A percentile compares a stretch with the other conserved stretches of the same genome.
These are phyloP conservation scores for Colletotrichum cordylinicola DNA, from an alignment of 2,329 filamentous ascomycete genomes.

Conservation along the genomic window DNA sequence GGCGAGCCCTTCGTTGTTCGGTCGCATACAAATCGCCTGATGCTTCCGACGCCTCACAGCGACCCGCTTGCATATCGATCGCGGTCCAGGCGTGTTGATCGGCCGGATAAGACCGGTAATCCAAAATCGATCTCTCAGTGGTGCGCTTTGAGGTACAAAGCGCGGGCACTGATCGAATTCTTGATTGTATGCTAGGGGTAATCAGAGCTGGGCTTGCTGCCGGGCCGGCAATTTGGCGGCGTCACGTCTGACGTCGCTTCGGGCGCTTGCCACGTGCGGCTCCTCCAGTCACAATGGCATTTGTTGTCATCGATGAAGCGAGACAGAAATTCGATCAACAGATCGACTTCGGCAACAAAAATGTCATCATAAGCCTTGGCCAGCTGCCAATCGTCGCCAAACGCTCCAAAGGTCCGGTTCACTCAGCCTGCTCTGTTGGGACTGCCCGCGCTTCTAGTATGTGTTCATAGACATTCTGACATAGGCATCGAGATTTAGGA, in stretches of 20 bases:
- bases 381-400: neutral
- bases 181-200: neutral
- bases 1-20: neutral
- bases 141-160: neutral
- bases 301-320: neutral
- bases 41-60: neutral
- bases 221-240: neutral
- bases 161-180: neutral
- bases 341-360: neutral
- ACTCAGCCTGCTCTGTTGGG: neutral
- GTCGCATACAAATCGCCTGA: neutral
- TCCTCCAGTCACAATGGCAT: neutral
- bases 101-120: neutral
- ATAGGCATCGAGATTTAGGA: neutral
- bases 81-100: neutral
- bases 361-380: neutral
- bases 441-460: neutral
- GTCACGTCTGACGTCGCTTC: neutral
- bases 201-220: neutral
- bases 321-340: neutral
- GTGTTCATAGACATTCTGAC: neutral
- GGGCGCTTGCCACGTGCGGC: neutral
- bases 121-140: neutral
- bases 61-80: neutral
- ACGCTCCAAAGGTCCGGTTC: neutral